Evolutionary conservation across 2,329 filamentous ascomycete genomes (phyloP).

Genomic region (Xylaria sp.): DNA sequence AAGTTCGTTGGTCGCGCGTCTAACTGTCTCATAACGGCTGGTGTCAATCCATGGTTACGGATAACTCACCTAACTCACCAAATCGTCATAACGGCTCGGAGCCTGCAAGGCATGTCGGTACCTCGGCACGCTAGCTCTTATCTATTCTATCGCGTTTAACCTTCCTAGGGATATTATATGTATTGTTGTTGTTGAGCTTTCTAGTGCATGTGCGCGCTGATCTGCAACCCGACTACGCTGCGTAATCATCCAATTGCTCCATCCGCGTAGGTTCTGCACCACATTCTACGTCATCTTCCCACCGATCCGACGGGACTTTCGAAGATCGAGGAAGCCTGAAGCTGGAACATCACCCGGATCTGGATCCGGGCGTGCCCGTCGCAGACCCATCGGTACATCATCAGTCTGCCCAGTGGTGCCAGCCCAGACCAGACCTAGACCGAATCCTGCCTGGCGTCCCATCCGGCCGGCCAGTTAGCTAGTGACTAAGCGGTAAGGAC

Average conservation of each 20-base stretch:
- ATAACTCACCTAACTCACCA: conserved; percentile 1
- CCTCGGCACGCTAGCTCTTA: conserved; percentile 7
- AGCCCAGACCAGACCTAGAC: conserved; percentile 17
- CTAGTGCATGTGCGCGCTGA: background rate
- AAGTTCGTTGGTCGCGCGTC: conserved; percentile 12
- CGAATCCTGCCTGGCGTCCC: conserved; percentile 5
- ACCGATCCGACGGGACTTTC: background rate
- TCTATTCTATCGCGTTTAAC: background rate
- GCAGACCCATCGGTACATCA: background rate
- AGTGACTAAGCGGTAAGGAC: conserved; percentile 14
- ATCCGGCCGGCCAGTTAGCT: conserved; percentile 2
- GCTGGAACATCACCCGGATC: background rate
- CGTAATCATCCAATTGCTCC: conserved; percentile 5
- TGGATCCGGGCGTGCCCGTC: background rate
- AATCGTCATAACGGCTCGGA: conserved; percentile 5
- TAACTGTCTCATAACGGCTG: conserved; percentile 4
- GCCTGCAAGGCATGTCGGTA: background rate
- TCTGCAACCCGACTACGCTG: conserved; percentile 1
- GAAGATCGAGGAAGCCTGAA: background rate
- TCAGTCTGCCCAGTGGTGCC: background rate
- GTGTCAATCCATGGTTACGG: conserved; percentile 5
- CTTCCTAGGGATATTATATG: background rate
- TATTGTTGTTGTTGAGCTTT: background rate
- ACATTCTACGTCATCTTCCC: conserved; percentile 20
- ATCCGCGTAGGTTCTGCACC: background rate